Conservation (phyloP, 352 stramenopile genomes). For the Phytophthora citrophthora region DNA sequence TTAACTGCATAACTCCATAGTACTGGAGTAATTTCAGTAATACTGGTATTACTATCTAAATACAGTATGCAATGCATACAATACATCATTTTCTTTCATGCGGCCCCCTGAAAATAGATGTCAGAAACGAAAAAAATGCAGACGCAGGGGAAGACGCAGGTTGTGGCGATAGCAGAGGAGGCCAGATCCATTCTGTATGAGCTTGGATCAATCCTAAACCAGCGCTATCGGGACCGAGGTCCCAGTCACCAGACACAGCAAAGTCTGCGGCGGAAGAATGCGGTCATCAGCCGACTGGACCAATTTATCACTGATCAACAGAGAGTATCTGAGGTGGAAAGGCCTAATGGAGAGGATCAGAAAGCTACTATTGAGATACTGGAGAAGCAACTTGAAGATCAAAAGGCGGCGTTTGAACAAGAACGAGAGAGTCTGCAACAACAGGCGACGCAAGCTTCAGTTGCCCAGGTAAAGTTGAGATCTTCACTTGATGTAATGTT, state of each 20-base stretch:
- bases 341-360: conserved; percentile 1
- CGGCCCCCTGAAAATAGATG: too few relatives aligned
- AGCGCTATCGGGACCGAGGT: conserved; percentile 11
- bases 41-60: too few relatives aligned
- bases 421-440: conserved; percentile 16
- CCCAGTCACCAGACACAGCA: conserved; percentile 15
- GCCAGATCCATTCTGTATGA: conserved; percentile 13
- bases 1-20: too few relatives aligned
- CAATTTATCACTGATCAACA: conserved; percentile 12
- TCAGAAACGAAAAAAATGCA: conserved; percentile 4
- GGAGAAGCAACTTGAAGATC: conserved; percentile 17
- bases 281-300: conserved; percentile 6
- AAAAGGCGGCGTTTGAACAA: conserved; percentile 9
- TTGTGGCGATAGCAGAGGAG: conserved; percentile 8
- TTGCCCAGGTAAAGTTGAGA: conserved; percentile 10
- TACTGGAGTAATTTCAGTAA: too few relatives aligned
- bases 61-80: too few relatives aligned
- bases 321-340: background rate
- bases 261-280: conserved; percentile 23
- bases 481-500: conserved; percentile 14
- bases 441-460: conserved; percentile 4
- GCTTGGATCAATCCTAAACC: conserved; percentile 4
- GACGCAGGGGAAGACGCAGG: conserved; percentile 3
- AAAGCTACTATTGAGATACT: conserved; percentile 9
- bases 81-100: too few relatives aligned